phyloP scores from a whole-genome alignment of 2,329 filamentous ascomycete species.

The Curvularia sp. region DNA sequence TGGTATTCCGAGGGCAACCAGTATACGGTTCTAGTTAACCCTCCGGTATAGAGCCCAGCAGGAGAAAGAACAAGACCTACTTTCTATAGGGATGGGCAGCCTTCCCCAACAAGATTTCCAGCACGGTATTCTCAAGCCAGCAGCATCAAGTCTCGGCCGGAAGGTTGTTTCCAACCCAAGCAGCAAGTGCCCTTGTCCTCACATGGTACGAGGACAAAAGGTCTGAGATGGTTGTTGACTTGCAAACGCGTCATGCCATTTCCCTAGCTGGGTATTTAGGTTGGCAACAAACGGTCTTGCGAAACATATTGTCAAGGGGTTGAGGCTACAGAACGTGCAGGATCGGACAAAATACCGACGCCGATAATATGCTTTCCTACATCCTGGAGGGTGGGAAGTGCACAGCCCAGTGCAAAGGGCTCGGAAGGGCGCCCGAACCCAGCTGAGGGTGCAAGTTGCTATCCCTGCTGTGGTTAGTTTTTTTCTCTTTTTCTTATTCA shows the following conservation, averaged over 20 bases:
- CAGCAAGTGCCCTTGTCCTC: not conserved
- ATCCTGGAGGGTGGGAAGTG: not conserved
- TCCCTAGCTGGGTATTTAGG: not conserved
- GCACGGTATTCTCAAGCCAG: not conserved
- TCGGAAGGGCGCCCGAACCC: not conserved
- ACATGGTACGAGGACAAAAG: not conserved
- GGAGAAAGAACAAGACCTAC: not conserved
- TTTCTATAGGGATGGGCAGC: not conserved
- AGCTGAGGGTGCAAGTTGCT: not conserved
- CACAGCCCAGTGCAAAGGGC: not conserved
- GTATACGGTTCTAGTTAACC: not conserved
- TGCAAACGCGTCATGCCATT: not conserved
- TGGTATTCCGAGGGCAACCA: not conserved
- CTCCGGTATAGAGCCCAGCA: not conserved
- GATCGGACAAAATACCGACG: not conserved
- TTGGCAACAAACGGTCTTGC: not conserved
- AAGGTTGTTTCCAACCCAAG: not conserved
- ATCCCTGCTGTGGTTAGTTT: not conserved
- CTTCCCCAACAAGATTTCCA: not conserved
- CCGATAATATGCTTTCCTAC: not conserved
- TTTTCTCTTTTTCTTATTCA: not conserved
- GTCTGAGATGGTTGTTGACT: not conserved
- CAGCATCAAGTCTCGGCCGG: not conserved
- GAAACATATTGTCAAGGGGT: not conserved
- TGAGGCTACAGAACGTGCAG: not conserved